Evolutionary conservation across 1,284 basidiomycete genomes (phyloP).

Genomic region (Inonotus hispidus): DNA sequence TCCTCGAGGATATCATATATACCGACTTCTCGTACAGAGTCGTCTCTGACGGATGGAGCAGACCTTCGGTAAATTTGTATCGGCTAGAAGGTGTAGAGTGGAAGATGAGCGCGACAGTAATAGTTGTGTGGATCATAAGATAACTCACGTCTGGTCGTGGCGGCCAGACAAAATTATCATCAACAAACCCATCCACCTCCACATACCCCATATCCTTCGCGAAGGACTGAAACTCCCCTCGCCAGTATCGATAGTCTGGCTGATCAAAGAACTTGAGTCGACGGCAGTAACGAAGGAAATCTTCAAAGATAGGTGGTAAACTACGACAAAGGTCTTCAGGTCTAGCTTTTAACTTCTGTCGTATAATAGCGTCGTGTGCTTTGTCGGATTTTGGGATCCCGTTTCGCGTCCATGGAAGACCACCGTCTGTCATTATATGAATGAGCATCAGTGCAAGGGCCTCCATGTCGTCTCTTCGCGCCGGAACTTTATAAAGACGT

Average conservation of each 20-base stretch:
- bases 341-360: slow-evolving; percentile 48
- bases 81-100: not conserved
- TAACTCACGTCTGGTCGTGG: slow-evolving; percentile 38
- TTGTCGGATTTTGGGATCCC: slow-evolving; percentile 64
- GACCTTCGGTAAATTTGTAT: not conserved
- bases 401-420: slow-evolving; percentile 69
- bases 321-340: slow-evolving; percentile 67
- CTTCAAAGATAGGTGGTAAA: slow-evolving; percentile 65
- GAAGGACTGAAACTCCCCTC: slow-evolving; percentile 51
- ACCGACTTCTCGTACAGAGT: not conserved
- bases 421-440: slow-evolving; percentile 68
- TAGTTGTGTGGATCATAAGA: slow-evolving; percentile 37
- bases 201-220: slow-evolving; percentile 51
- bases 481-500: slow-evolving; percentile 47
- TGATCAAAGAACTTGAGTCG: slow-evolving; percentile 57
- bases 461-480: slow-evolving; percentile 71
- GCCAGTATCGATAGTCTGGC: slow-evolving; percentile 63
- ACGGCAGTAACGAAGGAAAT: slow-evolving; percentile 65
- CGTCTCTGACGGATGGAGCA: not conserved
- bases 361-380: slow-evolving; percentile 56
- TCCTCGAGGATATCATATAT: slow-evolving; percentile 10
- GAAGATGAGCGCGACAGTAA: not conserved
- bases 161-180: slow-evolving; percentile 66
- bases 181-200: slow-evolving; percentile 28
- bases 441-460: slow-evolving; percentile 72